Conservation (phyloP, 2,329 filamentous ascomycete genomes). For the Fusarium acutatum region DNA sequence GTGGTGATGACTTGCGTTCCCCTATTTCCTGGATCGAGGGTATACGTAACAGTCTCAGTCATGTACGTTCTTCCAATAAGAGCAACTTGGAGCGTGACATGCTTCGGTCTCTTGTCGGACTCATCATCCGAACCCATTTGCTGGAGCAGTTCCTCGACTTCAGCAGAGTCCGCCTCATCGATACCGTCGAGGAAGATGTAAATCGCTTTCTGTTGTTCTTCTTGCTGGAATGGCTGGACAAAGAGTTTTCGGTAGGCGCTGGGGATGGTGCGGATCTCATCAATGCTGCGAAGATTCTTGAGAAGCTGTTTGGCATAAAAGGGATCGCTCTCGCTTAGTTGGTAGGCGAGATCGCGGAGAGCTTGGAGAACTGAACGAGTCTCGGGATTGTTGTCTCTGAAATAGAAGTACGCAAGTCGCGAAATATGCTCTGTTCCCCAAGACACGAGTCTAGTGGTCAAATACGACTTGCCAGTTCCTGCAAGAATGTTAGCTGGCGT, state of each 20-base stretch:
- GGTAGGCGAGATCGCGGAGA: conserved; percentile 56
- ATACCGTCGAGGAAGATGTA: conserved; percentile 59
- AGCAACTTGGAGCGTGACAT: conserved; percentile 48
- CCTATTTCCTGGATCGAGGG: conserved; percentile 45
- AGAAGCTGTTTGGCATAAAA: conserved; percentile 54
- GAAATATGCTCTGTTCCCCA: conserved; percentile 49
- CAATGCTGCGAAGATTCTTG: conserved; percentile 45
- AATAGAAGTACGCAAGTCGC: conserved; percentile 56
- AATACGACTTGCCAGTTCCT: conserved; percentile 57
- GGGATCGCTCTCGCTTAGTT: conserved; percentile 56
- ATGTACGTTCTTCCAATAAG: conserved; percentile 55
- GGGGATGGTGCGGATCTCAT: conserved; percentile 54
- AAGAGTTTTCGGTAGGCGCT: conserved; percentile 55
- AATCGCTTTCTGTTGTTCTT: conserved; percentile 45
- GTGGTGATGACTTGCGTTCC: conserved; percentile 47
- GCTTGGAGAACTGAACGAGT: conserved; percentile 56
- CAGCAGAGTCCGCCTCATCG: conserved; percentile 53
- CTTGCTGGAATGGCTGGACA: conserved; percentile 48
- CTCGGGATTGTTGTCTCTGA: conserved; percentile 57
- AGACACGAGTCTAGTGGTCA: conserved; percentile 54
- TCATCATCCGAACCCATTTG: conserved; percentile 44
- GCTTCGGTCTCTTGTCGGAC: conserved; percentile 15
- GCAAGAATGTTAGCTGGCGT: not conserved
- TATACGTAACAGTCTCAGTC: conserved; percentile 48
- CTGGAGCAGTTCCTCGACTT: conserved; percentile 49